These are phyloP conservation scores for Amaranthus palmeri DNA, from an alignment of 148 eudicot genomes.

Conservation along the genomic window DNA sequence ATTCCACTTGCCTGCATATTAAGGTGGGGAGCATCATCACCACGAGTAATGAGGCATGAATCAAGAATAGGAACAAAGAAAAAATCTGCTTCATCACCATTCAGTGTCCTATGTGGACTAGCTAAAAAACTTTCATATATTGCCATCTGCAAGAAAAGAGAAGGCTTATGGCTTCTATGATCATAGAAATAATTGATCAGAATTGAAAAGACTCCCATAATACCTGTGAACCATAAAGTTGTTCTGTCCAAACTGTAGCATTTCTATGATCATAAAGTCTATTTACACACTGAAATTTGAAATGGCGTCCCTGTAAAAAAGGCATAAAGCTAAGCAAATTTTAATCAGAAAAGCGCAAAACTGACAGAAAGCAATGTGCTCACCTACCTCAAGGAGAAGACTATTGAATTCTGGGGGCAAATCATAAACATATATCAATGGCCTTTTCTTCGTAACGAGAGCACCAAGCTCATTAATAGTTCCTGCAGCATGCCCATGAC, in stretches of 20 bases:
- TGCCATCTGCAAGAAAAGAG: conserved; percentile 66
- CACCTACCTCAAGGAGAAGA: conserved; percentile 85
- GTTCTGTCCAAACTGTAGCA: conserved; percentile 81
- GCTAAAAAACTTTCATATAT: conserved; percentile 81
- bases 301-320: conserved; percentile 80
- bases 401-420: conserved; percentile 84
- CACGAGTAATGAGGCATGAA: conserved; percentile 86
- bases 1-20: conserved; percentile 53
- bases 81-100: conserved; percentile 94
- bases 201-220: neutral
- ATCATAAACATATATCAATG: conserved; percentile 88
- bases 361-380: conserved; percentile 15
- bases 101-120: conserved; percentile 75
- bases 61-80: conserved; percentile 94
- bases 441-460: conserved; percentile 76
- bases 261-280: conserved; percentile 74
- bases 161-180: conserved; percentile 6
- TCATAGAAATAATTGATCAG: neutral
- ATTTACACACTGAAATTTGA: conserved; percentile 77
- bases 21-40: conserved; percentile 88
- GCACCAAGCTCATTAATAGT: conserved; percentile 48
- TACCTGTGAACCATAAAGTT: conserved; percentile 99
- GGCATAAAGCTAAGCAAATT: conserved; percentile 19
- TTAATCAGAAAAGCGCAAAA: neutral
- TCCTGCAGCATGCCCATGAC: conserved; percentile 30